Evolutionary conservation across 202 grass and related monocot genomes (phyloP), one percentile per base, ranked within the genome.

Genomic region (Cymbopogon flexuosus): DNA sequence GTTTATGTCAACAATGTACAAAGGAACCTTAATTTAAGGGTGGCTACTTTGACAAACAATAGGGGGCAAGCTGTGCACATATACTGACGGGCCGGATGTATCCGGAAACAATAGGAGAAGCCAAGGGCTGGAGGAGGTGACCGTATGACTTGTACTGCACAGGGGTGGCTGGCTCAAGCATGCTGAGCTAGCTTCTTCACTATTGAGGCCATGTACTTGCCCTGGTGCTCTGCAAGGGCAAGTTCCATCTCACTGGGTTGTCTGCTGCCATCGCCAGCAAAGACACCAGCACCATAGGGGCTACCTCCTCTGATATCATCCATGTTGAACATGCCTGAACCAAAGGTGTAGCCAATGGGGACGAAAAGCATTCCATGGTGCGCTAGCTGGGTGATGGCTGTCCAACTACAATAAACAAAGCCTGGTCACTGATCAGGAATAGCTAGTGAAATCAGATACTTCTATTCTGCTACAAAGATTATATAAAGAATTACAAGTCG

Each of bases 301-400:
- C 90, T 93, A 64, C 96, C 96, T 65, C 96, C 96, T 88, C 93
- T 98, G 42, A 98, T 88, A 30, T 93, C 87, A 11, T 98, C 92
- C 90, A 95, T 95, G 64, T 87, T 88, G 77, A 98, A 98, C 92
- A 98, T 95, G 40, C 84, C 88, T 13, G 90, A 84, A 27, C 96
- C 96, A 29, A 98, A 98, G 34, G 96, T 98, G 84, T 98, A 98
- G 49, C 96, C 96, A 27, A 98, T 98, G 1, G 92, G 96, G 71
- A 98, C 92, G 30, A 95, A 98, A 14, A 98, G 88, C 96, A 98
- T 98, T 42, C 96, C 96, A 52, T 98, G 96, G 82, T 98, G 92
- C 64, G 84, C 92, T 79, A 98, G 78, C 69, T 98, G 96, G 72
- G 92, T 98, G 73, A 98, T 93, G 64, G 96, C 96, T n/a, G 96